phyloP scores from a whole-genome alignment of 2,329 filamentous ascomycete genomes.

The Exophiala oligosperma region DNA sequence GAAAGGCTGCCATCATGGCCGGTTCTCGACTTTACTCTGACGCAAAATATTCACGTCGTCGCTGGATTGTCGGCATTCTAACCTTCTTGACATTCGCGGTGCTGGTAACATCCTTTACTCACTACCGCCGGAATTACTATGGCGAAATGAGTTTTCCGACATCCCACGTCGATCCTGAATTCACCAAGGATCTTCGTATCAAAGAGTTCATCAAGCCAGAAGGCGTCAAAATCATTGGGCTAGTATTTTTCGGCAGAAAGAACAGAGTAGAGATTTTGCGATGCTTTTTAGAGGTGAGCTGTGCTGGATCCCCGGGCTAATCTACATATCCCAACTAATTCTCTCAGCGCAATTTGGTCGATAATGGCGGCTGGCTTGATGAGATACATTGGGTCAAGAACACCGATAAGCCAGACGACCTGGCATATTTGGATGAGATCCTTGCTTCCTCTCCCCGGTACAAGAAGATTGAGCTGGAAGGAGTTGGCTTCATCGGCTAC shows the following conservation, averaged over 20 bases:
- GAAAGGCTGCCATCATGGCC: background rate
- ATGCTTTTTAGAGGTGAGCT: slow-evolving; percentile 46
- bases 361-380: slow-evolving; percentile 48
- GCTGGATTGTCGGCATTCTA: background rate
- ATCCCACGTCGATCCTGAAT: background rate
- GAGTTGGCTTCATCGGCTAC: slow-evolving; percentile 36
- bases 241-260: slow-evolving; percentile 50
- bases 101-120: background rate
- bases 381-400: slow-evolving; percentile 48
- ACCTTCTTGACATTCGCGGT: background rate
- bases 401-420: slow-evolving; percentile 41
- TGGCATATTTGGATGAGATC: slow-evolving; percentile 43
- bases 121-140: slow-evolving; percentile 5
- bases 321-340: background rate
- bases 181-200: slow-evolving; percentile 1
- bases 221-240: slow-evolving; percentile 39
- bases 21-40: slow-evolving; percentile 1
- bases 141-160: slow-evolving; percentile 11
- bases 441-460: slow-evolving; percentile 40
- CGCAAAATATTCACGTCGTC: background rate
- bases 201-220: slow-evolving; percentile 14
- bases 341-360: slow-evolving; percentile 44
- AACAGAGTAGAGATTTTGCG: slow-evolving; percentile 48
- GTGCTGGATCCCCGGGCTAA: background rate
- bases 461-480: slow-evolving; percentile 38